Percentiles rank a stretch among this genome's conserved stretches.
phyloP scores from a whole-genome alignment of 2,329 filamentous ascomycete species.

The Drechslerella dactyloides region DNA sequence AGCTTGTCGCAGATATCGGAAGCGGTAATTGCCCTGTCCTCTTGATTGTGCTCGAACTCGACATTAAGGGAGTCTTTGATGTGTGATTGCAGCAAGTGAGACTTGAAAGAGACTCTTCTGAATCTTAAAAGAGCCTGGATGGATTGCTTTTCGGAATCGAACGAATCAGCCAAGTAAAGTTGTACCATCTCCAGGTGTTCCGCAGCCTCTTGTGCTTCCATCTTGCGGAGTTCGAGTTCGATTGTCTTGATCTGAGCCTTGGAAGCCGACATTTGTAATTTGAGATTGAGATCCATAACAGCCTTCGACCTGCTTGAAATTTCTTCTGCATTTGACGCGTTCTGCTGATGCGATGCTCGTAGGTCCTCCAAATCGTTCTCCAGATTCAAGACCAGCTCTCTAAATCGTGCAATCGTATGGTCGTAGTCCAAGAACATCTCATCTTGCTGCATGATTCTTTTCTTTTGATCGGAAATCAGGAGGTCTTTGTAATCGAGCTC shows the following conservation, averaged over 20 bases:
- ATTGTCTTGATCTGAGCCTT: slow-evolving; percentile 95
- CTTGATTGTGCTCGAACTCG: slow-evolving; percentile 66
- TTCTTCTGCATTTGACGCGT: slow-evolving; percentile 89
- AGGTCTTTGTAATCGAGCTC: slow-evolving; percentile 88
- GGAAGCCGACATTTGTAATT: slow-evolving; percentile 84
- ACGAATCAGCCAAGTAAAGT: slow-evolving; percentile 84
- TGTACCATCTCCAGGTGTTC: slow-evolving; percentile 84
- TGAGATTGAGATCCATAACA: slow-evolving; percentile 96
- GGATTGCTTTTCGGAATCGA: slow-evolving; percentile 79
- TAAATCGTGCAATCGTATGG: slow-evolving; percentile 85
- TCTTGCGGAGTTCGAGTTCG: slow-evolving; percentile 81
- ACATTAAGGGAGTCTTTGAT: slow-evolving; percentile 75
- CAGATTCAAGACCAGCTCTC: slow-evolving; percentile 82
- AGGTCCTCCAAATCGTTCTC: slow-evolving; percentile 89
- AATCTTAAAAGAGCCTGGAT: slow-evolving; percentile 88
- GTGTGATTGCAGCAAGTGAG: slow-evolving; percentile 76
- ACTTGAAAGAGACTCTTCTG: slow-evolving; percentile 87
- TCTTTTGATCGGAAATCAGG: slow-evolving; percentile 80
- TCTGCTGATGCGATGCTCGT: slow-evolving; percentile 87
- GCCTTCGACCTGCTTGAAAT: slow-evolving; percentile 85
- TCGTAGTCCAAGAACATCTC: slow-evolving; percentile 84
- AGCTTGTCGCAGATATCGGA: slow-evolving; percentile 86
- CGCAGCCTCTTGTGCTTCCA: slow-evolving; percentile 86
- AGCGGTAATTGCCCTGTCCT: slow-evolving; percentile 79
- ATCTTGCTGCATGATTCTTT: slow-evolving; percentile 76